Evolutionary conservation across 2,329 filamentous ascomycete genomes (phyloP).

Genomic region (Talaromyces sp.): DNA sequence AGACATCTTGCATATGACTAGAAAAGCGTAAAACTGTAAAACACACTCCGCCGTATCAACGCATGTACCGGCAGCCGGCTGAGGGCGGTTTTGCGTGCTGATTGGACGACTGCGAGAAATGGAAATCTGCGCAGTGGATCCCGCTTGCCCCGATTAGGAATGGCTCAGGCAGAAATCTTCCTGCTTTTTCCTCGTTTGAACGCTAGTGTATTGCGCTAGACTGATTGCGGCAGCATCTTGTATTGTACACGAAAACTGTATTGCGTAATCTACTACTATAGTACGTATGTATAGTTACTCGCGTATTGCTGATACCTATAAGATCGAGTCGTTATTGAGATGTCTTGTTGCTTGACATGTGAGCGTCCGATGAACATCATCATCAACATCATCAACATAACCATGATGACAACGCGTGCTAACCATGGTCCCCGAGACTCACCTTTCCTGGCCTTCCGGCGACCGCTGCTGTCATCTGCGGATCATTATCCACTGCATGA

Average conservation of each 20-base stretch:
- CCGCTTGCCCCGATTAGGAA: not conserved
- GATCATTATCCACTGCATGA: slow-evolving; percentile 18
- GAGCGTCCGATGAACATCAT: not conserved
- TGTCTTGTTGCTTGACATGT: not conserved
- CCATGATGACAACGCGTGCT: not conserved
- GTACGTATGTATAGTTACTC: too few species aligned
- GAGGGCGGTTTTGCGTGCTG: not conserved
- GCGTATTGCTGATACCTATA: not conserved
- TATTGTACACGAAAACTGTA: not conserved
- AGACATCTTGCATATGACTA: slow-evolving; percentile 31
- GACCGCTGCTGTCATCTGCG: slow-evolving; percentile 10
- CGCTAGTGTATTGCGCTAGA: not conserved
- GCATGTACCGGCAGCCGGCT: slow-evolving; percentile 11
- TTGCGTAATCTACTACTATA: not conserved
- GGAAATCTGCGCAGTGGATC: slow-evolving; percentile 5
- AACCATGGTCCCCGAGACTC: not conserved
- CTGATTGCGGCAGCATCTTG: not conserved
- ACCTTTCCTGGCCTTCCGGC: slow-evolving; percentile 1
- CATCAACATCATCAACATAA: not conserved
- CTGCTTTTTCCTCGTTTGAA: not conserved
- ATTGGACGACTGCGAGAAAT: not conserved
- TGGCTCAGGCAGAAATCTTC: not conserved
- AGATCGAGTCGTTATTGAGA: not conserved
- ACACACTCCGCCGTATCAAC: not conserved
- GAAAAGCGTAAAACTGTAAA: slow-evolving; percentile 20